phyloP scores from a whole-genome alignment of 2,329 filamentous ascomycete species.

The Dothistroma pini region DNA sequence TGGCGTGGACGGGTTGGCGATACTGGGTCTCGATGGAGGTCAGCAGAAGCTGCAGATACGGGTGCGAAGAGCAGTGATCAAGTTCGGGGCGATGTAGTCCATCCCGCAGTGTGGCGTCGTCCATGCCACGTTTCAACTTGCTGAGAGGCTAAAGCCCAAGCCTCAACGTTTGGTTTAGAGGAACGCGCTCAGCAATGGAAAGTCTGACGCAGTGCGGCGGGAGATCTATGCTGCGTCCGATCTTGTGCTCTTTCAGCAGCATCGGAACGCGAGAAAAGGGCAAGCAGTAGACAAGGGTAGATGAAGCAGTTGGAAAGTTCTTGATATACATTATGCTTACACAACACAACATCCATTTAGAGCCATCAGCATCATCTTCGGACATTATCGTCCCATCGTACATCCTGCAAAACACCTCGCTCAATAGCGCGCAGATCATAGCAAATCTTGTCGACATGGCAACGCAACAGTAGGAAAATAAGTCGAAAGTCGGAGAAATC shows the following conservation, averaged over 20 bases:
- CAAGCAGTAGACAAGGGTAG: background rate
- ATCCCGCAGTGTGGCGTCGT: too few species aligned
- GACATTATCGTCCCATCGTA: background rate
- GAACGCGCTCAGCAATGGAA: too few species aligned
- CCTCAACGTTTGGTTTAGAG: too few species aligned
- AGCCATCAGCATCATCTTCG: background rate
- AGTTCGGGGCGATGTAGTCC: too few species aligned
- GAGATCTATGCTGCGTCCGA: too few species aligned
- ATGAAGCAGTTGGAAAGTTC: background rate
- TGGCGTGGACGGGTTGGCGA: background rate
- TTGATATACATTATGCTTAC: background rate
- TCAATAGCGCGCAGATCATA: background rate
- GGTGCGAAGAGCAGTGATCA: too few species aligned
- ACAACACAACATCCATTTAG: background rate
- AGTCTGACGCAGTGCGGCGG: too few species aligned
- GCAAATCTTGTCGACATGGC: background rate
- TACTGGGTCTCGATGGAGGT: too few species aligned
- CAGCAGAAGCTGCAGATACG: too few species aligned
- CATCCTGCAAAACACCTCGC: slow-evolving; percentile 1
- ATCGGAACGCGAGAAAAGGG: background rate
- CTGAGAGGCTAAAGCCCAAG: too few species aligned
- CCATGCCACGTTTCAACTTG: too few species aligned
- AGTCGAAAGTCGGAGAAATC: slow-evolving; percentile 3
- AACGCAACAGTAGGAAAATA: background rate
- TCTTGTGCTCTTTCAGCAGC: too few species aligned